Conservation (phyloP, 2,329 filamentous ascomycete species). For the Stagonosporopsis tanaceti region DNA sequence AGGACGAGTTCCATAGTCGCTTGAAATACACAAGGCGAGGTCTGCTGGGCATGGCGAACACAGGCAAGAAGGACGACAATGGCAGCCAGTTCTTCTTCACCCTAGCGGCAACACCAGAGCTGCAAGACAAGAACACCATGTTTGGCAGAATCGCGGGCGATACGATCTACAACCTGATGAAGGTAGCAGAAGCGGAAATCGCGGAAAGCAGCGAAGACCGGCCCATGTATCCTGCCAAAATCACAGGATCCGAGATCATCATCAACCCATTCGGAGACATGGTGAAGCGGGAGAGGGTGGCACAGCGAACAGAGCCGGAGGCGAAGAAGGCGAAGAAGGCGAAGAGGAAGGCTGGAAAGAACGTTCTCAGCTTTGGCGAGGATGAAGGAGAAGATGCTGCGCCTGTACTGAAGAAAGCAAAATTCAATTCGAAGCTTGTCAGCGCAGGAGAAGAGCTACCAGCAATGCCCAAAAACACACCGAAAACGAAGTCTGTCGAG, state of each 20-base stretch:
- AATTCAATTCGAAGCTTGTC: constrained; percentile 80
- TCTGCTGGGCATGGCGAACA: constrained; percentile 95
- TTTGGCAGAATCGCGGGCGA: constrained; percentile 93
- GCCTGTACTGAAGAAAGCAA: constrained; percentile 75
- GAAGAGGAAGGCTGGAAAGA: constrained; percentile 78
- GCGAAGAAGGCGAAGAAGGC: constrained; percentile 58
- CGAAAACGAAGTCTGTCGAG: constrained; percentile 29
- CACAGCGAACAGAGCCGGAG: constrained; percentile 57
- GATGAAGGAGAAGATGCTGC: constrained; percentile 65
- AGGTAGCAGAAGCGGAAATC: constrained; percentile 88
- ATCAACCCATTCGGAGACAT: constrained; percentile 86
- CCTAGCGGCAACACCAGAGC: constrained; percentile 79
- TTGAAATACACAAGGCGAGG: constrained; percentile 93
- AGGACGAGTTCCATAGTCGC: constrained; percentile 90
- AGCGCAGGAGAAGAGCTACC: constrained; percentile 51
- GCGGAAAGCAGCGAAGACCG: constrained; percentile 78
- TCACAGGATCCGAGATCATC: constrained; percentile 76
- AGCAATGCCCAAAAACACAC: constrained; percentile 50
- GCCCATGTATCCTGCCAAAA: constrained; percentile 84
- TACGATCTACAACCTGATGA: constrained; percentile 94
- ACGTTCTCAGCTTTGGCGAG: constrained; percentile 79
- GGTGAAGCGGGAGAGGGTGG: constrained; percentile 71
- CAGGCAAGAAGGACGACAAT: constrained; percentile 78
- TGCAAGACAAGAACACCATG: constrained; percentile 89
- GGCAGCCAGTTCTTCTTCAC: constrained; percentile 98